Base-by-base conservation (phyloP, 495 filamentous ascomycete genomes). In the Daldinia caldariorum region DNA sequence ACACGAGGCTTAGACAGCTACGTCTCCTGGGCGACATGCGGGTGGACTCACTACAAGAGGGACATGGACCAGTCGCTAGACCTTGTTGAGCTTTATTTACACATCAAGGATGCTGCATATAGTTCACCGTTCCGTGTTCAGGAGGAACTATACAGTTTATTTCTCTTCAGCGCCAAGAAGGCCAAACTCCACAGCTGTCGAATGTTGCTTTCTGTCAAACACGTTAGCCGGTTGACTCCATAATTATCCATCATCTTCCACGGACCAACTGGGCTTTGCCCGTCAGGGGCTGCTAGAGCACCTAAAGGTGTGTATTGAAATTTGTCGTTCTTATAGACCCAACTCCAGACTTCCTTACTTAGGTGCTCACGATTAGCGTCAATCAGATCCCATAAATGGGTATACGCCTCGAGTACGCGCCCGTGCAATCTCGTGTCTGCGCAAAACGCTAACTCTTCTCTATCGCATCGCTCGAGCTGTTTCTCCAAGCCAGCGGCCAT, bases 311-410 rank as follows among this genome's bases (percentile, higher is more conserved):
- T 81, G 53, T 83, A 81, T 18, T 80, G 59, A 74, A 88, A 90
- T 10, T 71, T 74, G 5, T 73, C 80, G 73, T 84, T 68, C 6
- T 67, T 71, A 73, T 86, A 90, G 35, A 79, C 72, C 88, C 88
- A 91, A 43, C 83, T 87, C 89, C 88, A 90, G 2, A 90, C 86
- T 66, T 91, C 89, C 16, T 73, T 77, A 39, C 83, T 85, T 47
- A 90, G 79, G 62, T 87, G 79, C 5, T 71, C 76, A 32, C 61
- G 41, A 71, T 89, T 89, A 0, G 77, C 76, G 61, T 89, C 86
- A 66, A 90, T 87, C 4, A 83, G 72, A 66, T 87, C 81, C 88
- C 88, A 90, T 18, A 90, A 81, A 26, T 78, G 74, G 67, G 87
- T 87, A 74, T 91, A 90, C 31, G 87, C 88, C 0, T 74, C 72